A percentile compares a stretch with the other conserved stretches of the same genome.
These are phyloP conservation scores for Myochromella boudieri DNA, from an alignment of 768 basidiomycete genomes.

Conservation along the genomic window DNA sequence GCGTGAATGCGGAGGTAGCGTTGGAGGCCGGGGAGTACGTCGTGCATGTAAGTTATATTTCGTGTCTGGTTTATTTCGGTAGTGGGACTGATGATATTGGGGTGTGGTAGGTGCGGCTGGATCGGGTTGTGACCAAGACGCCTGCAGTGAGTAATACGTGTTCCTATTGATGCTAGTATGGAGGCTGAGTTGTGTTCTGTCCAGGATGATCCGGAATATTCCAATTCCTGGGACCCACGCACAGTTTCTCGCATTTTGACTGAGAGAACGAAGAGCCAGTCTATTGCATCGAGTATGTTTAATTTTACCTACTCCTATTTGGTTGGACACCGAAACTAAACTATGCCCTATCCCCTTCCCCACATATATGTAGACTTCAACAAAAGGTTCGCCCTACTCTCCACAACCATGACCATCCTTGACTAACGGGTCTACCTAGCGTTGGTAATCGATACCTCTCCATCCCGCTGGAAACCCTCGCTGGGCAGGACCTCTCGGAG, in stretches of 20 bases:
- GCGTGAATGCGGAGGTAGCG: slow-evolving; percentile 26
- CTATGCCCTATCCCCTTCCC: no score
- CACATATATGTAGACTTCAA: slow-evolving; percentile 27
- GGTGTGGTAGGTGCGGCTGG: slow-evolving; percentile 19
- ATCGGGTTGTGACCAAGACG: slow-evolving; percentile 4
- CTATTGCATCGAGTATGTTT: slow-evolving; percentile 31
- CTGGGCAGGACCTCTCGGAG: slow-evolving; percentile 29
- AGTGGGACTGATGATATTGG: no score
- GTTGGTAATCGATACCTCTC: slow-evolving; percentile 20
- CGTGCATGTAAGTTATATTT: slow-evolving; percentile 28
- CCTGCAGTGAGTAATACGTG: background rate
- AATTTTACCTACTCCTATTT: background rate
- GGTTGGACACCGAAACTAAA: background rate
- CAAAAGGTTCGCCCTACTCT: slow-evolving; percentile 17
- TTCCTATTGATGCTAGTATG: background rate
- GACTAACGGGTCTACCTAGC: no score
- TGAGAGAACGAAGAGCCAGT: slow-evolving; percentile 29
- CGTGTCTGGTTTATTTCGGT: no score
- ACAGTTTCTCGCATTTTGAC: slow-evolving; percentile 23
- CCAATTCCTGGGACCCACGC: no score
- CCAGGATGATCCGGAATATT: no score
- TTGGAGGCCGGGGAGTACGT: slow-evolving; percentile 28
- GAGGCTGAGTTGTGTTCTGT: slow-evolving; percentile 4
- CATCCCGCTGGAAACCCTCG: slow-evolving; percentile 25
- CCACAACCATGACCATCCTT: no score